Evolutionary conservation across 148 eudicot species (phyloP).

Genomic region (Nepenthes mirabilis): DNA sequence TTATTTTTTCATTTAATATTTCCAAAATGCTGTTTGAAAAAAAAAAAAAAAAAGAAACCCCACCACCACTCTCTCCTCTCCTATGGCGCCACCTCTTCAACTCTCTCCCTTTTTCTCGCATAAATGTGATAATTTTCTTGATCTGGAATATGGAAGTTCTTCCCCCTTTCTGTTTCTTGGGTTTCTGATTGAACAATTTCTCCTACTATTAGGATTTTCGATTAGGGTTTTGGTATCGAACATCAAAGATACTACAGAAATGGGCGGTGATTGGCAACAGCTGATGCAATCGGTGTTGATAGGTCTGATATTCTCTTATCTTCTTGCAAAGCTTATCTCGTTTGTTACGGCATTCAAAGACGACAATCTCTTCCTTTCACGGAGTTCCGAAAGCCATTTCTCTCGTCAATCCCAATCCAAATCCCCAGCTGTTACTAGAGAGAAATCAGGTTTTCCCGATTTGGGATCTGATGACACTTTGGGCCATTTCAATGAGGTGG

Average conservation of each 20-base stretch:
- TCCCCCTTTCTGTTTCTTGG: too few species aligned
- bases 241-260: background rate
- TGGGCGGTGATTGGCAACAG: constrained; percentile 53
- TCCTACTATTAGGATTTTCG: too few species aligned
- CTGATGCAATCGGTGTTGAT: constrained; percentile 47
- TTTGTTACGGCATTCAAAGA: constrained; percentile 57
- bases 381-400: background rate
- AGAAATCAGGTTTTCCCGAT: background rate
- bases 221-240: too few species aligned
- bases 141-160: too few species aligned
- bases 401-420: background rate
- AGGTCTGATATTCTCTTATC: constrained; percentile 64
- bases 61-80: too few species aligned
- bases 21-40: too few species aligned
- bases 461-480: background rate
- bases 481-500: constrained; percentile 17
- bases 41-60: too few species aligned
- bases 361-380: constrained; percentile 27
- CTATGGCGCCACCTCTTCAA: too few species aligned
- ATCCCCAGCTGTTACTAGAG: background rate
- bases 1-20: too few species aligned
- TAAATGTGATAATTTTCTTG: too few species aligned
- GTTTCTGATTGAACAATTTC: too few species aligned
- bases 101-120: too few species aligned
- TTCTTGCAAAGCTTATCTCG: constrained; percentile 77